A percentile compares a stretch with the other conserved stretches of the same genome.
These are phyloP conservation scores for Sequoia sempervirens DNA, from an alignment of 75 land plant genomes.

Conservation along the genomic window DNA sequence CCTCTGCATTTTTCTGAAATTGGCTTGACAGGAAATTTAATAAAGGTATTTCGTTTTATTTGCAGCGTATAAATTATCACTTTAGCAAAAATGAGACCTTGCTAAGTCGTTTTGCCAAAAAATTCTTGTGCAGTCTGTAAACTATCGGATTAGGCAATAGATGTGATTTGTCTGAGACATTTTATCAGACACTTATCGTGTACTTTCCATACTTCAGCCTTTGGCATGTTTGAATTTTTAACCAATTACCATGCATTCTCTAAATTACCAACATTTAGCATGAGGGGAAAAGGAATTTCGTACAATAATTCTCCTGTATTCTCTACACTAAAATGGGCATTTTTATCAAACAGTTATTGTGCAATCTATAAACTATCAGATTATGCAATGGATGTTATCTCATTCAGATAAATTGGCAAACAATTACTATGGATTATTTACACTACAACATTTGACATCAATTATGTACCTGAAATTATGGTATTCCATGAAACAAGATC, in stretches of 20 bases:
- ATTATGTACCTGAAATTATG: not conserved
- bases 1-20: too few relatives aligned
- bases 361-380: not conserved
- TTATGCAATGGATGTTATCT: not conserved
- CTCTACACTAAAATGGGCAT: not conserved
- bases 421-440: conserved; percentile 1
- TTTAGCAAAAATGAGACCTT: not conserved
- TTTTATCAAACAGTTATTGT: not conserved
- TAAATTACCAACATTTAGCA: not conserved
- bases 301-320: not conserved
- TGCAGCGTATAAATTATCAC: not conserved
- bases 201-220: too few relatives aligned
- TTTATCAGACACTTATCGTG: too few relatives aligned
- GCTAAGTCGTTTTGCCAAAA: not conserved
- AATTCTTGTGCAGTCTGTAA: not conserved
- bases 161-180: not conserved
- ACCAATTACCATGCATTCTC: not conserved
- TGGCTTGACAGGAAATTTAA: not conserved
- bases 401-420: not conserved
- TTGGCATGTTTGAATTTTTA: too few relatives aligned
- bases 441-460: not conserved
- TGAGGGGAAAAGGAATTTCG: not conserved
- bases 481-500: conserved; percentile 18
- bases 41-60: not conserved
- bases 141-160: not conserved